These are phyloP conservation scores for Nemania sp. DNA, from an alignment of 2,329 filamentous ascomycete genomes.

Conservation along the genomic window DNA sequence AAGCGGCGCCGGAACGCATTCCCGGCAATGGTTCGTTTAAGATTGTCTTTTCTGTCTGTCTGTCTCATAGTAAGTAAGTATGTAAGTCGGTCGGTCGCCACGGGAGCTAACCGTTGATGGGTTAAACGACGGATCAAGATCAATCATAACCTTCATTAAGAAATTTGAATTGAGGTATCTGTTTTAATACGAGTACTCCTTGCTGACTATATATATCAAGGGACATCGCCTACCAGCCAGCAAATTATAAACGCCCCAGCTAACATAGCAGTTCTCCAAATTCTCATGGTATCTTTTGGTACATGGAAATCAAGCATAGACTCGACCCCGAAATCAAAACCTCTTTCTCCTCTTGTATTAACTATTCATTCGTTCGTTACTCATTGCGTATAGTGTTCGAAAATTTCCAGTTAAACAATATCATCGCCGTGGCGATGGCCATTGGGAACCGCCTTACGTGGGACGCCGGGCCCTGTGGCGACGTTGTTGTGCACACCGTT, in stretches of 20 bases:
- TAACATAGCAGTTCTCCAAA: not conserved
- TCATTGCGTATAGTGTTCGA: not conserved
- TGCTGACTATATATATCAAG: no score
- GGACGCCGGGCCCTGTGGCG: constrained; percentile 17
- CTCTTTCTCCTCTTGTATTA: not conserved
- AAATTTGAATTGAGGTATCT: no score
- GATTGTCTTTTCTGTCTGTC: no score
- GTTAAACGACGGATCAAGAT: no score
- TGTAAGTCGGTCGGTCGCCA: no score
- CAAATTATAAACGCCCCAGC: not conserved
- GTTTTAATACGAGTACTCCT: no score
- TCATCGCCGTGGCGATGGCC: constrained; percentile 31
- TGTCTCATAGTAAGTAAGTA: no score
- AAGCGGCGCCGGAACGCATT: no score
- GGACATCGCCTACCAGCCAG: no score
- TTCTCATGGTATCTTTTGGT: not conserved
- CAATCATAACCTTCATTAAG: no score
- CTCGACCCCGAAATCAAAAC: not conserved
- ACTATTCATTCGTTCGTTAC: not conserved
- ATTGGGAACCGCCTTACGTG: constrained; percentile 34
- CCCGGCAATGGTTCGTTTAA: no score
- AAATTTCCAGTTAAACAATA: constrained; percentile 30
- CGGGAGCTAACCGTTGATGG: no score
- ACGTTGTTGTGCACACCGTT: constrained; percentile 14
- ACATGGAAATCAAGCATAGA: not conserved